Evolutionary conservation across 73 alveolate species (phyloP).

Genomic region (Tetrahymena malaccensis): DNA sequence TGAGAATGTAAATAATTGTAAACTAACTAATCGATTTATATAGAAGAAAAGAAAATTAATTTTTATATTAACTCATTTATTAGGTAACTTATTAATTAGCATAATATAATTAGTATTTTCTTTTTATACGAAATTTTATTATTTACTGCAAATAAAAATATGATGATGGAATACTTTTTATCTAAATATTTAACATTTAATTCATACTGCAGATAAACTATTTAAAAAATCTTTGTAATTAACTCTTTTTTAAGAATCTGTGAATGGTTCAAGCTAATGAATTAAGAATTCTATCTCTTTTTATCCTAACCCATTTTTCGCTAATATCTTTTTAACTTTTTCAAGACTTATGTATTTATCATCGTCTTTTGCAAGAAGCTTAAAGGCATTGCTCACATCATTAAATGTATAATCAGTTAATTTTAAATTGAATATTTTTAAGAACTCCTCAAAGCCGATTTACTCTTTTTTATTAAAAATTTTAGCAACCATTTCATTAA

Average conservation of each 20-base stretch:
- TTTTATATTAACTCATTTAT: too few species aligned
- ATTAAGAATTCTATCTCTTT: constrained; percentile 38
- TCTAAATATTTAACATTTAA: neutral
- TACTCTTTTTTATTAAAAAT: constrained; percentile 33
- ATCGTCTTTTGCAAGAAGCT: constrained; percentile 43
- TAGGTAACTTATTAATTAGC: too few species aligned
- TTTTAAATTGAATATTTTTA: constrained; percentile 34
- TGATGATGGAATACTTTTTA: neutral
- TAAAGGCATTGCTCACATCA: constrained; percentile 44
- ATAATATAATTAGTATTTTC: too few species aligned
- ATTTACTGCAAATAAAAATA: neutral
- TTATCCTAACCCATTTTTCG: constrained; percentile 24
- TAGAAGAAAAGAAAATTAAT: too few species aligned
- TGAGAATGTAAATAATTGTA: too few species aligned
- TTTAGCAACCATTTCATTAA: constrained; percentile 37
- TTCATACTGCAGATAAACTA: constrained; percentile 26
- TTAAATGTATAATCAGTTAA: constrained; percentile 38
- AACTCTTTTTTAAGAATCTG: constrained; percentile 39
- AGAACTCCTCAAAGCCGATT: constrained; percentile 41
- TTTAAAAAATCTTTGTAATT: constrained; percentile 29
- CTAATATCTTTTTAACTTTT: constrained; percentile 23
- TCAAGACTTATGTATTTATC: constrained; percentile 38
- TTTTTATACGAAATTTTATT: too few species aligned
- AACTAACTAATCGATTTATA: too few species aligned
- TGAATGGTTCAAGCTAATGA: constrained; percentile 41